These are phyloP conservation scores for Talaromyces verruculosus DNA, from an alignment of 2,329 filamentous ascomycete species.

Conservation along the genomic window DNA sequence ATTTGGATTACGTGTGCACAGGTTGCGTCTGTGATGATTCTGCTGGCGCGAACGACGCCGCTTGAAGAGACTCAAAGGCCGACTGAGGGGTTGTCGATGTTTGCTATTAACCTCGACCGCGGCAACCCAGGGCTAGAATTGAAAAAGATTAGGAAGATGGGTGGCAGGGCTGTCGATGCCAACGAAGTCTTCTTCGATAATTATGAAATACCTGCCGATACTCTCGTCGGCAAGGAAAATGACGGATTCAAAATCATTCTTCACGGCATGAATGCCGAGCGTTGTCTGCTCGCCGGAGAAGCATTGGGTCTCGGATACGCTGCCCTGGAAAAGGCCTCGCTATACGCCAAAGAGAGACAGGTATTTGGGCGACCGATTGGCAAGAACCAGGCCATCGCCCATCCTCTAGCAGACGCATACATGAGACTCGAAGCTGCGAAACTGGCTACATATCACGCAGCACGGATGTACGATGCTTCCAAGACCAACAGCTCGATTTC, in stretches of 20 bases:
- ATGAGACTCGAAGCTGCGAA: conserved; percentile 64
- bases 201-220: conserved; percentile 64
- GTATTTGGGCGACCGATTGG: conserved; percentile 61
- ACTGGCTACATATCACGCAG: conserved; percentile 61
- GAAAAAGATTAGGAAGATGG: conserved; percentile 80
- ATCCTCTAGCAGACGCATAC: conserved; percentile 59
- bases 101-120: conserved; percentile 74
- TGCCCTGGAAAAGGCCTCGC: conserved; percentile 61
- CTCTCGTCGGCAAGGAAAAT: conserved; percentile 69
- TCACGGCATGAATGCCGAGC: conserved; percentile 77
- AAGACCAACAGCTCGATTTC: conserved; percentile 53
- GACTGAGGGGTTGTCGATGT: conserved; percentile 74
- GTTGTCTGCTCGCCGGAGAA: conserved; percentile 74
- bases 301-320: conserved; percentile 78
- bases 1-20: conserved; percentile 89
- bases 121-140: conserved; percentile 62
- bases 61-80: conserved; percentile 66
- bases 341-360: conserved; percentile 64
- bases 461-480: conserved; percentile 57
- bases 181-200: conserved; percentile 88
- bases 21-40: conserved; percentile 78
- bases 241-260: conserved; percentile 77
- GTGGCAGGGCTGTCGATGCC: conserved; percentile 75
- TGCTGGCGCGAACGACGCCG: conserved; percentile 73
- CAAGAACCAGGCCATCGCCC: conserved; percentile 60